Percentiles rank a stretch among this genome's conserved stretches.
phyloP scores from a whole-genome alignment of 805 yeast genomes.

The Kodamaea kakaduensis region DNA sequence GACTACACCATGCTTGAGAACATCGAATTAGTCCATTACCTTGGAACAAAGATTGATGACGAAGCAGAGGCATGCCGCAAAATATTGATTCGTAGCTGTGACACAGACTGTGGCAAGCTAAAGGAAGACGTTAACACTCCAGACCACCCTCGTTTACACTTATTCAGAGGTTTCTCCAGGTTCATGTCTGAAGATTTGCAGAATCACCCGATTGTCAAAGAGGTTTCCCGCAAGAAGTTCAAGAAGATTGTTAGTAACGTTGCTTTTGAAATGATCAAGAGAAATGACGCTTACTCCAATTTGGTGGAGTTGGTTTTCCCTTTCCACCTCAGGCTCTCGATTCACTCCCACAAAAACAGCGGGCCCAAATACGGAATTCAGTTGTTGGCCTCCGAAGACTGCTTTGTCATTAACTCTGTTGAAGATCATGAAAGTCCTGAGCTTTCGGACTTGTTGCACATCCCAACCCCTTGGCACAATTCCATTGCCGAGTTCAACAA shows the following conservation, averaged over 20 bases:
- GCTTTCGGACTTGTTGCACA: constrained; percentile 52
- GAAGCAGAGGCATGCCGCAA: constrained; percentile 35
- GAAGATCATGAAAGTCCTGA: constrained; percentile 37
- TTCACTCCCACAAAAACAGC: constrained; percentile 55
- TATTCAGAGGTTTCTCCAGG: constrained; percentile 55
- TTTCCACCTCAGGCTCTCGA: constrained; percentile 54
- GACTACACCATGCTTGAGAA: constrained; percentile 17
- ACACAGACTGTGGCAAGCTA: constrained; percentile 35
- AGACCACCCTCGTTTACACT: constrained; percentile 47
- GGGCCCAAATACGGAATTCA: constrained; percentile 61
- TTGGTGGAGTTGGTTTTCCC: constrained; percentile 58
- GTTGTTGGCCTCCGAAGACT: constrained; percentile 39
- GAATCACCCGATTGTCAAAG: constrained; percentile 35
- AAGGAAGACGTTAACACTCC: constrained; percentile 29
- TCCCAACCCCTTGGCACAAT: constrained; percentile 69
- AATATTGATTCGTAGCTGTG: constrained; percentile 34
- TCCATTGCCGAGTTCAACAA: constrained; percentile 44
- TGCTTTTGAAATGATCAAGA: constrained; percentile 61
- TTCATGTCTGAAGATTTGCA: constrained; percentile 58
- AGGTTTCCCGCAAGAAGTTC: constrained; percentile 43
- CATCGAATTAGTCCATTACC: constrained; percentile 26
- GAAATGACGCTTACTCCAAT: constrained; percentile 64
- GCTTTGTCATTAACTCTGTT: constrained; percentile 45
- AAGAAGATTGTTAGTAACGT: constrained; percentile 50
- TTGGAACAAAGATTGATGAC: constrained; percentile 30